A percentile compares a stretch with the other conserved stretches of the same genome.
These are phyloP conservation scores for Elasticomyces elasticus DNA, from an alignment of 495 filamentous ascomycete genomes.

Conservation along the genomic window DNA sequence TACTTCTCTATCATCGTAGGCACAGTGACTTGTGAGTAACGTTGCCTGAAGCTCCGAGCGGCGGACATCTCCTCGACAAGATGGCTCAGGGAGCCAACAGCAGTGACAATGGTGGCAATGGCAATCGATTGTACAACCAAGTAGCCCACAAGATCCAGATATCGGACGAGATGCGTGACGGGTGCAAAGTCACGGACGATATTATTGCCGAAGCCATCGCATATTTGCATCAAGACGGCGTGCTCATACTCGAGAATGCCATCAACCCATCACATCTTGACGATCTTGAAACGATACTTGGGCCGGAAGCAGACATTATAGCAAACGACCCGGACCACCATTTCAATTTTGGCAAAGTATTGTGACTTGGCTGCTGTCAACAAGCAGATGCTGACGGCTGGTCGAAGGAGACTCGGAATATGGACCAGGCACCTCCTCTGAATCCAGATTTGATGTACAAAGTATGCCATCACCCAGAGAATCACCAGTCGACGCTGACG, in stretches of 20 bases:
- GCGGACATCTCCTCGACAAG: background rate
- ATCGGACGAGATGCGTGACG: background rate
- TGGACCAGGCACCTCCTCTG: slow-evolving; percentile 16
- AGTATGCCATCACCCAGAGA: background rate
- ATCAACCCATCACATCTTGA: slow-evolving; percentile 16
- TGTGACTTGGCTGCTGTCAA: too few species aligned
- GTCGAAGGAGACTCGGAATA: slow-evolving; percentile 15
- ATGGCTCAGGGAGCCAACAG: background rate
- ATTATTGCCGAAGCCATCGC: slow-evolving; percentile 15
- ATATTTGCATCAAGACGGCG: slow-evolving; percentile 16
- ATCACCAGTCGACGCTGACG: too few species aligned
- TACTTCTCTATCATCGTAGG: too few species aligned
- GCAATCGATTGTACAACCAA: slow-evolving; percentile 7
- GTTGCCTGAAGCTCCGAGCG: too few species aligned
- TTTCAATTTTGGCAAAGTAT: slow-evolving; percentile 10
- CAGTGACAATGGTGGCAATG: background rate
- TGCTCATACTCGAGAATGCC: slow-evolving; percentile 17
- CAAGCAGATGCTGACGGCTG: too few species aligned
- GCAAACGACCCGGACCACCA: slow-evolving; percentile 17
- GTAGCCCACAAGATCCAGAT: slow-evolving; percentile 5
- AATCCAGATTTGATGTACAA: slow-evolving; percentile 3
- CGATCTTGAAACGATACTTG: slow-evolving; percentile 3
- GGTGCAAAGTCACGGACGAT: slow-evolving; percentile 4
- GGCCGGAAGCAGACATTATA: slow-evolving; percentile 16
- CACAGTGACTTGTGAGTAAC: too few species aligned